Conservation (phyloP, 1,284 basidiomycete genomes). For the Paramarasmius palmivorus region DNA sequence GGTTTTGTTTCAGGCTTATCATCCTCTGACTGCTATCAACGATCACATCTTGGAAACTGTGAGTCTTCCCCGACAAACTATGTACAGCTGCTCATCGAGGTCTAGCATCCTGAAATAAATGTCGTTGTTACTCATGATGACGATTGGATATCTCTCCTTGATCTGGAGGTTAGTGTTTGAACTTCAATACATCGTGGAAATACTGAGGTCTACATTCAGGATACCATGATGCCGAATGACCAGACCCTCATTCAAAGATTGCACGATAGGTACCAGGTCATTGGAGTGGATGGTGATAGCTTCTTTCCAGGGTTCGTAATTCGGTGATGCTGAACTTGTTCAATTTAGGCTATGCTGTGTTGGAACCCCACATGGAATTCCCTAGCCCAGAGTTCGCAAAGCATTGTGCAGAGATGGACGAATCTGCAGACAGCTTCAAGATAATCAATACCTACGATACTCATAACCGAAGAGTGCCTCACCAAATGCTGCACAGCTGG, state of each 20-base stretch:
- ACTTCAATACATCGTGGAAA: background rate
- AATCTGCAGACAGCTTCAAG: no score
- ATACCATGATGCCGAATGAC: background rate
- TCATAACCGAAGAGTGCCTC: no score
- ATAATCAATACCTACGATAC: no score
- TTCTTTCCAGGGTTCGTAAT: no score
- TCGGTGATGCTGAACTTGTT: no score
- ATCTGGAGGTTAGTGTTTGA: background rate
- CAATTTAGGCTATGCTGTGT: no score
- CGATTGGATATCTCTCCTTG: background rate
- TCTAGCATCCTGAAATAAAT: background rate
- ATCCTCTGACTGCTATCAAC: conserved; percentile 4
- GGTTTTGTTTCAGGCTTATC: background rate
- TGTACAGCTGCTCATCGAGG: background rate
- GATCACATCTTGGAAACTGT: conserved; percentile 3
- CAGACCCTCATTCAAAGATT: background rate
- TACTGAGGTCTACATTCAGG: no score
- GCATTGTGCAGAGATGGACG: no score
- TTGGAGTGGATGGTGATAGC: background rate
- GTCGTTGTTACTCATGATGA: background rate
- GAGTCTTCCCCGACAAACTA: background rate
- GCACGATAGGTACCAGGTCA: background rate
- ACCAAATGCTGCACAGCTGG: no score
- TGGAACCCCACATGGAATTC: no score
- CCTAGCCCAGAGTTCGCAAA: no score